Evolutionary conservation across 805 yeast genomes (phyloP).

Genomic region (Yarrowia sp.): DNA sequence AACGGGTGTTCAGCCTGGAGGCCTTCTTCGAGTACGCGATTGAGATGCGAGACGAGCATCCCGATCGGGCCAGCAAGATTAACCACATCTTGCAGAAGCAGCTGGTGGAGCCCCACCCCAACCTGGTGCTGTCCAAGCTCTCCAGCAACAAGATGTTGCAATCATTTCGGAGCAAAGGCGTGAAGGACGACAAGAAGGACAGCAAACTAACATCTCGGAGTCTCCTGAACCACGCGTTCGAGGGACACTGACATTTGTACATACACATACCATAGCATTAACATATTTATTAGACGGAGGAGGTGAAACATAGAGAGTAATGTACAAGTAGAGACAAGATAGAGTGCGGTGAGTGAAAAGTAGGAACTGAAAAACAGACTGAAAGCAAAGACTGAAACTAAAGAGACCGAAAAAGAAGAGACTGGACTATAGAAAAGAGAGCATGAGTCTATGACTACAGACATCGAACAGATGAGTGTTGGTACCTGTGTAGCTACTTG

Average conservation of each 20-base stretch:
- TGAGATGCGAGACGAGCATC: slow-evolving; percentile 25
- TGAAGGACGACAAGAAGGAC: slow-evolving; percentile 1
- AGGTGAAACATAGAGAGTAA: too few species aligned
- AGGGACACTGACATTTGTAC: neutral
- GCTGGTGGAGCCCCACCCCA: slow-evolving; percentile 29
- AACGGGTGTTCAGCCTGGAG: slow-evolving; percentile 14
- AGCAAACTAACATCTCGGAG: slow-evolving; percentile 8
- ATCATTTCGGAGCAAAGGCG: slow-evolving; percentile 23
- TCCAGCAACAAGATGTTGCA: slow-evolving; percentile 24
- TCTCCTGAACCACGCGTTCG: slow-evolving; percentile 13
- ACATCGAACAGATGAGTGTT: too few species aligned
- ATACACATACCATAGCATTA: slow-evolving; percentile 21
- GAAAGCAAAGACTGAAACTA: too few species aligned
- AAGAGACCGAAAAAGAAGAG: too few species aligned
- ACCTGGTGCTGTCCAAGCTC: slow-evolving; percentile 20
- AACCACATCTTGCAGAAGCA: slow-evolving; percentile 16
- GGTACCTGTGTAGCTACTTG: too few species aligned
- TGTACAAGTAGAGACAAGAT: too few species aligned
- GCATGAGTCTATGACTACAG: too few species aligned
- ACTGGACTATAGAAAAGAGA: too few species aligned
- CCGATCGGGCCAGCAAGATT: slow-evolving; percentile 5
- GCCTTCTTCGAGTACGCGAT: slow-evolving; percentile 29
- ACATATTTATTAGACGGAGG: slow-evolving; percentile 4
- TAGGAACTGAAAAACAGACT: too few species aligned
- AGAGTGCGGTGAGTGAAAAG: too few species aligned